Evolutionary conservation across 192 early-diverging fungal genomes (phyloP).

Genomic region (Backusella tarrabulga): DNA sequence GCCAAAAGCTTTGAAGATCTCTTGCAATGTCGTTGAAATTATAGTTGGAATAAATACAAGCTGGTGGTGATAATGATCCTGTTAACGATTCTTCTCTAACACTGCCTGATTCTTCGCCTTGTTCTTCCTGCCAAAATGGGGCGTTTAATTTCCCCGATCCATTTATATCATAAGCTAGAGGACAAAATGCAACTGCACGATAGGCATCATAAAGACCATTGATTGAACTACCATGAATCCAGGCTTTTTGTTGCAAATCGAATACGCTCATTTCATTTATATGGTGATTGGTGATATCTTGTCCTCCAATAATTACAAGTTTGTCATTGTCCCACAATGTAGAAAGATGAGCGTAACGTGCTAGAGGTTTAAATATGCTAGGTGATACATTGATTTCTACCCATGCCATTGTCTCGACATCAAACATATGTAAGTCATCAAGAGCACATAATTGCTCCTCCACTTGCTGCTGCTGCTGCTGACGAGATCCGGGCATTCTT

Average conservation of each 20-base stretch:
- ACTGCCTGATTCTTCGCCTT: neutral
- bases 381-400: conserved; percentile 44
- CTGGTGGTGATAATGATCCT: conserved; percentile 24
- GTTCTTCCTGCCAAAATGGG: conserved; percentile 15
- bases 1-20: conserved; percentile 67
- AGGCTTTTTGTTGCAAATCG: conserved; percentile 60
- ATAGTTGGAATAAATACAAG: conserved; percentile 81
- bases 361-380: conserved; percentile 52
- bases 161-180: conserved; percentile 23
- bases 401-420: conserved; percentile 65
- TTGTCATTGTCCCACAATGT: conserved; percentile 57
- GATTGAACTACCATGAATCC: conserved; percentile 64
- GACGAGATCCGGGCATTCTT: neutral
- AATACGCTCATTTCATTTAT: conserved; percentile 79
- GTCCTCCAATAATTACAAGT: conserved; percentile 72
- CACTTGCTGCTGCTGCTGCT: conserved; percentile 23
- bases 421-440: conserved; percentile 69
- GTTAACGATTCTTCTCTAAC: conserved; percentile 44
- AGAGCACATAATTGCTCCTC: conserved; percentile 61
- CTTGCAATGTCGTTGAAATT: conserved; percentile 77
- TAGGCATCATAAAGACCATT: conserved; percentile 77
- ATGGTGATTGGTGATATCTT: conserved; percentile 73
- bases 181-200: conserved; percentile 68
- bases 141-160: neutral
- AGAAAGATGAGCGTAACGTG: conserved; percentile 76